These are phyloP conservation scores for Hypoxylon intermedium DNA, from an alignment of 495 filamentous ascomycete species.

Conservation along the genomic window DNA sequence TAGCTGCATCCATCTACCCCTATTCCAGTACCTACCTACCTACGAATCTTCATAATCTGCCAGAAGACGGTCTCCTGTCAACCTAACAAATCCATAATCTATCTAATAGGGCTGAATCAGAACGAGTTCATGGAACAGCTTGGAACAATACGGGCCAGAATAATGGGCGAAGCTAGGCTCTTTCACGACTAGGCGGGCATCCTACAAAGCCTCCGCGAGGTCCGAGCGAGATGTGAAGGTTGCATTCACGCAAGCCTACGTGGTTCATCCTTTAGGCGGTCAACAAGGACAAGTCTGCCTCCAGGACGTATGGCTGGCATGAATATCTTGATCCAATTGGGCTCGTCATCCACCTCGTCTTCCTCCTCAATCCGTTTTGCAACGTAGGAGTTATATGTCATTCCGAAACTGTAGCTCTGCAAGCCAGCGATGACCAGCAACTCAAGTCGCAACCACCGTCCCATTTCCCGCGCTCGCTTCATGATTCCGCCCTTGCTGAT, in stretches of 20 bases:
- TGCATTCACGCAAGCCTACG: too few relatives aligned
- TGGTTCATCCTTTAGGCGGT: slow-evolving; percentile 19
- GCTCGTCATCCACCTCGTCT: slow-evolving; percentile 31
- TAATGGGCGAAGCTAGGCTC: neutral
- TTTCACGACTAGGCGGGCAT: neutral
- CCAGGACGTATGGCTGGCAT: slow-evolving; percentile 30
- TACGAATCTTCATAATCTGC: too few relatives aligned
- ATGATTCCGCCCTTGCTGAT: slow-evolving; percentile 32
- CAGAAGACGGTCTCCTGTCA: too few relatives aligned
- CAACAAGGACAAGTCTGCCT: slow-evolving; percentile 35
- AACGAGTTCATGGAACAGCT: neutral
- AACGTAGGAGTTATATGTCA: slow-evolving; percentile 19
- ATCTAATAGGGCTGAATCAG: neutral
- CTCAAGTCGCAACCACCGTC: slow-evolving; percentile 32
- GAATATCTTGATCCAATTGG: slow-evolving; percentile 43
- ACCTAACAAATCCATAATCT: neutral
- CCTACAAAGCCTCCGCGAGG: neutral
- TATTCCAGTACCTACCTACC: too few relatives aligned
- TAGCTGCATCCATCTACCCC: too few relatives aligned
- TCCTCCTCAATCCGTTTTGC: slow-evolving; percentile 14
- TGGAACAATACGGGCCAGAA: neutral
- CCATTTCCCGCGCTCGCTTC: slow-evolving; percentile 34
- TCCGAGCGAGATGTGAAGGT: too few relatives aligned
- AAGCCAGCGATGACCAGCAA: slow-evolving; percentile 39
- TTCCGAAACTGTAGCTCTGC: slow-evolving; percentile 38